Evolutionary conservation across 2,329 filamentous ascomycete species (phyloP).

Genomic region (Tolypocladium pustulatum): DNA sequence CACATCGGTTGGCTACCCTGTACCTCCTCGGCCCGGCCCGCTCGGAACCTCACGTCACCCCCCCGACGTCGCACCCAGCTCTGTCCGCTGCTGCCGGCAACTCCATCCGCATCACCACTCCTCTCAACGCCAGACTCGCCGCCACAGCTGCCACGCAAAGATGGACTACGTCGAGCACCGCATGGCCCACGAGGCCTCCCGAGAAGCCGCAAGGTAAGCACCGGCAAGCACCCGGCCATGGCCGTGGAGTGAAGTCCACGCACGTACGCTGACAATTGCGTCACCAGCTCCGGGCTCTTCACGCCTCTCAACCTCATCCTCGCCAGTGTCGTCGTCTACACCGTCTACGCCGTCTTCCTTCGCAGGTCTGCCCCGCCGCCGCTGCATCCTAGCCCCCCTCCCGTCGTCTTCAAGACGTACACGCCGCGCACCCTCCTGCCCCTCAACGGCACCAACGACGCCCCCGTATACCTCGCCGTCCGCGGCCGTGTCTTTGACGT

Average conservation of each 20-base stretch:
- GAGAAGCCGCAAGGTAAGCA: slow-evolving; percentile 26
- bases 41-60: not conserved
- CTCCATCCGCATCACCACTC: not conserved
- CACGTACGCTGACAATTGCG: not conserved
- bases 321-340: slow-evolving; percentile 44
- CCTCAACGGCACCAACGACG: slow-evolving; percentile 65
- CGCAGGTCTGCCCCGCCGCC: slow-evolving; percentile 34
- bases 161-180: slow-evolving; percentile 51
- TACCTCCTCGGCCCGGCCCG: not conserved
- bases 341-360: slow-evolving; percentile 42
- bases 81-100: not conserved
- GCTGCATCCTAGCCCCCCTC: slow-evolving; percentile 42
- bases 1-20: not conserved
- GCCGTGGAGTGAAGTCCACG: not conserved
- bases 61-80: not conserved
- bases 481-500: slow-evolving; percentile 90
- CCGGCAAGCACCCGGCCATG: not conserved
- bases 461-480: slow-evolving; percentile 82
- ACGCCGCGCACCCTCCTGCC: slow-evolving; percentile 74
- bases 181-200: slow-evolving; percentile 40
- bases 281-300: slow-evolving; percentile 31
- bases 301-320: slow-evolving; percentile 57
- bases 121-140: not conserved
- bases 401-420: slow-evolving; percentile 57
- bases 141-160: not conserved